These are phyloP conservation scores for Kodamaea suecica DNA, from an alignment of 1,139 yeast species.

Conservation along the genomic window DNA sequence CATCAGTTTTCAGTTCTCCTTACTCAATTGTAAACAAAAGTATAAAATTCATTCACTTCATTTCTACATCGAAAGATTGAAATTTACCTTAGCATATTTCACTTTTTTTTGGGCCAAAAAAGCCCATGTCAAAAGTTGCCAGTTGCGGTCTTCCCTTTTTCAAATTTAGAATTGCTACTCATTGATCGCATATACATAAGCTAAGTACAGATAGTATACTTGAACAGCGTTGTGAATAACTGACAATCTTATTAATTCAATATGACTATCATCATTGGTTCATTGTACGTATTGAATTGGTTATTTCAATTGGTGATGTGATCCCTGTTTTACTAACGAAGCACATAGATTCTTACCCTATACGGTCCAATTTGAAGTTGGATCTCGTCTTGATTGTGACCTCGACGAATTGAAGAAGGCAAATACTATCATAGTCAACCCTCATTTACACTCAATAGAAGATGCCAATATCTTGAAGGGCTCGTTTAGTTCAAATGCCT, in stretches of 20 bases:
- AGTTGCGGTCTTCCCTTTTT: not conserved
- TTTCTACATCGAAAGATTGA: no score
- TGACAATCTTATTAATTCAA: no score
- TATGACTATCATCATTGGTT: conserved; percentile 63
- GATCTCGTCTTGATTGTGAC: conserved; percentile 11
- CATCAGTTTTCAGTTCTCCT: no score
- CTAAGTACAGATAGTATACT: no score
- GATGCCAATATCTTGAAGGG: conserved; percentile 6
- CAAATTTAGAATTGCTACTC: not conserved
- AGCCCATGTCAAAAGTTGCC: not conserved
- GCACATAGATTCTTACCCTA: conserved; percentile 60
- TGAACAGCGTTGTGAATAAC: no score
- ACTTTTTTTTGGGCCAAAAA: not conserved
- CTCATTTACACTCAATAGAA: conserved; percentile 2
- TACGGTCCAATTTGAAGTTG: conserved; percentile 67
- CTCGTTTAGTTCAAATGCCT: conserved; percentile 4
- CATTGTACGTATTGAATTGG: conserved; percentile 53
- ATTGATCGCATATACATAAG: not conserved
- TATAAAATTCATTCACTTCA: no score
- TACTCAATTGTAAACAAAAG: no score
- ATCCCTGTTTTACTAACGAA: conserved; percentile 7
- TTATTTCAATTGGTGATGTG: conserved; percentile 1
- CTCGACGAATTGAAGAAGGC: conserved; percentile 8
- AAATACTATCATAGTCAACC: conserved; percentile 8
- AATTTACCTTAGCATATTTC: no score